Conservation (phyloP, 2,329 filamentous ascomycete genomes). For the Pestalotiopsis sp. region DNA sequence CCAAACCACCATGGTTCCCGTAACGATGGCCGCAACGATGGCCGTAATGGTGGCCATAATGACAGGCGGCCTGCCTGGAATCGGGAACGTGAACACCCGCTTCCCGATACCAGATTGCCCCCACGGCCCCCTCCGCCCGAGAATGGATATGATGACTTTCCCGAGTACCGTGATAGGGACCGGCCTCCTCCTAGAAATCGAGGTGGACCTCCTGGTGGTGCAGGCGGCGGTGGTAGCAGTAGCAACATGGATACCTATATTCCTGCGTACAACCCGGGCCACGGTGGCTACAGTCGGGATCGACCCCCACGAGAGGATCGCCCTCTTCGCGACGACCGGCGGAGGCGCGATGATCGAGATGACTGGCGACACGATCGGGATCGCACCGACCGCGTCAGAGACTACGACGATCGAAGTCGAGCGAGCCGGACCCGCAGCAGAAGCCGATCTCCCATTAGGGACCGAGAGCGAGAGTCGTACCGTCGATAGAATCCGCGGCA, state of each 20-base stretch:
- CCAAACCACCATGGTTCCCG: slow-evolving; percentile 36
- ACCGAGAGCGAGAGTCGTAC: slow-evolving; percentile 52
- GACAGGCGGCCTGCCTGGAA: slow-evolving; percentile 56
- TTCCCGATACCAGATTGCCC: slow-evolving; percentile 43
- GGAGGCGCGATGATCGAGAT: slow-evolving; percentile 38
- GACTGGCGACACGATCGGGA: slow-evolving; percentile 43
- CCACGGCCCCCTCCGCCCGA: slow-evolving; percentile 53
- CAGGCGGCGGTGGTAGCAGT: slow-evolving; percentile 27
- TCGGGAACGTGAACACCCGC: slow-evolving; percentile 46
- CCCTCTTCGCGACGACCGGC: slow-evolving; percentile 32
- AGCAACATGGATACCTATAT: slow-evolving; percentile 54
- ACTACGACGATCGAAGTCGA: slow-evolving; percentile 38
- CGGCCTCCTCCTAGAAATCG: slow-evolving; percentile 36
- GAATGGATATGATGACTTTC: slow-evolving; percentile 43
- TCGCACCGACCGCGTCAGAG: slow-evolving; percentile 28
- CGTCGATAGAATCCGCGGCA: slow-evolving; percentile 44
- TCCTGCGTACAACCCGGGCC: slow-evolving; percentile 45
- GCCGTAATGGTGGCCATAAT: slow-evolving; percentile 39
- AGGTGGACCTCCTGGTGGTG: slow-evolving; percentile 6
- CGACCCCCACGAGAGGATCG: slow-evolving; percentile 29
- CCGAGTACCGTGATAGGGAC: slow-evolving; percentile 44
- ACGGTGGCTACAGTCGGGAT: slow-evolving; percentile 26
- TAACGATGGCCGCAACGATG: slow-evolving; percentile 31
- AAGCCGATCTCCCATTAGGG: slow-evolving; percentile 47
- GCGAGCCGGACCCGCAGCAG: slow-evolving; percentile 46